Evolutionary conservation across 768 basidiomycete genomes (phyloP), one percentile per base, ranked within the genome.

Genomic region (Baorangia bicolor): DNA sequence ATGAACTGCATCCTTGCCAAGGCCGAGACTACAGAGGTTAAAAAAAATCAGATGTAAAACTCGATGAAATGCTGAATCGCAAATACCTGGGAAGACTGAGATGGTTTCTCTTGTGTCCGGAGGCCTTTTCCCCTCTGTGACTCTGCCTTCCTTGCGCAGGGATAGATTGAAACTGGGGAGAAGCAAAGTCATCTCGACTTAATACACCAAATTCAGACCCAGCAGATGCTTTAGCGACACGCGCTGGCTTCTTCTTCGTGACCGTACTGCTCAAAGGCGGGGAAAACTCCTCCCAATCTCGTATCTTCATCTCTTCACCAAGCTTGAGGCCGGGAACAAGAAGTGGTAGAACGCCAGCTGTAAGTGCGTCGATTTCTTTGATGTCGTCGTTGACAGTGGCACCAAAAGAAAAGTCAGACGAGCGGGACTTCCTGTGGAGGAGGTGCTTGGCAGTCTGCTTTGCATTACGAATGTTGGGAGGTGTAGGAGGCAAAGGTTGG

Each of bases 401-500:
- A 18, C 80, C 78, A 56, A 88, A 85, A 4, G 83, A 84, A 63
- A 83, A 85, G 23, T 82, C 84, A 39, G 84, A 85, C 0, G 84
- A 86, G 58, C 80, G 81, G 0, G 84, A 86, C 60, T 83, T 85
- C 70, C 81, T 79, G 70, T 87, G 86, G 4, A 74, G 70, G 27
- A 83, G 75, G 25, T 59, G 55, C 48, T 79, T 81, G 47, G 80
- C 83, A 30, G 77, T 78, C 23, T 60, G 54, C 48, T 79, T 81
- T 44, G 80, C 83, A 28, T 77, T 78, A 61, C 80, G 77, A 45
- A 87, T 80, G 54, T 78, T 85, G 1, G 85, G 86, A 30, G 87
- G 87, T n/a, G 87, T 90, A 2, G 88, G 87, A 12, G 88, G 87
- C 33, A 89, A 78, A 11, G 88, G 87, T 60, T 82, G 80, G 1